A percentile compares a stretch with the other conserved stretches of the same genome.
These are phyloP conservation scores for Trichoderma atroviride DNA, from an alignment of 2,329 filamentous ascomycete species.

Conservation along the genomic window DNA sequence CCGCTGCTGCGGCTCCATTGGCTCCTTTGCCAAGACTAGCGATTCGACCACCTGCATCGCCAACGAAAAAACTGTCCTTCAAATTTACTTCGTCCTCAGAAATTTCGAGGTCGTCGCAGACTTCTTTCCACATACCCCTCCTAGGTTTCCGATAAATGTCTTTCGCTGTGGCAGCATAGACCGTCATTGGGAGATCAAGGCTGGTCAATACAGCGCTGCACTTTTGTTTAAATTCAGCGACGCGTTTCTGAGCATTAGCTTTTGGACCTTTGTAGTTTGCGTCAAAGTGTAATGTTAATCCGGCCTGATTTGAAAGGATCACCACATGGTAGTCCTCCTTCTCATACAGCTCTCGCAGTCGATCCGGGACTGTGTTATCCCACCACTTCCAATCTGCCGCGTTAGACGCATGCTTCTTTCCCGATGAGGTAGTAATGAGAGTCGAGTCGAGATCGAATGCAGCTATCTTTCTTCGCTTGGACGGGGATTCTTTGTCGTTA, in stretches of 20 bases:
- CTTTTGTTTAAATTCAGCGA: constrained; percentile 83
- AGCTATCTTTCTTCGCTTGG: constrained; percentile 62
- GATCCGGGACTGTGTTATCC: constrained; percentile 69
- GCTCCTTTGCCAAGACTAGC: constrained; percentile 40
- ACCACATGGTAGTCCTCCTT: constrained; percentile 74
- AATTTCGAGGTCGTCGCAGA: constrained; percentile 62
- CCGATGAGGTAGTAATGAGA: constrained; percentile 76
- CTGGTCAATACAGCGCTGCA: constrained; percentile 68
- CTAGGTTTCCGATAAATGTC: constrained; percentile 87
- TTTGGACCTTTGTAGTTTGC: constrained; percentile 67
- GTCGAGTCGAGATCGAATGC: constrained; percentile 86
- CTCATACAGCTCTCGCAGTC: constrained; percentile 65
- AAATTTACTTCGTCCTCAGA: constrained; percentile 65
- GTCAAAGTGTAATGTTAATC: constrained; percentile 72
- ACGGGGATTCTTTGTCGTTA: constrained; percentile 34
- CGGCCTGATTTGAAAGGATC: constrained; percentile 87
- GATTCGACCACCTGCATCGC: constrained; percentile 74
- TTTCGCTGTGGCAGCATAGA: constrained; percentile 85
- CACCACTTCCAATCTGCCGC: constrained; percentile 94
- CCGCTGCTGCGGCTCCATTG: constrained; percentile 32
- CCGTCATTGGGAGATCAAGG: constrained; percentile 72
- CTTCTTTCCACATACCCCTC: constrained; percentile 79
- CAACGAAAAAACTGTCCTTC: constrained; percentile 77
- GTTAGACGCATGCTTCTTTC: constrained; percentile 73
- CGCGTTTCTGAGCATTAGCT: constrained; percentile 60